phyloP scores from a whole-genome alignment of 2,329 filamentous ascomycete species.

The Phialocephala sp. region DNA sequence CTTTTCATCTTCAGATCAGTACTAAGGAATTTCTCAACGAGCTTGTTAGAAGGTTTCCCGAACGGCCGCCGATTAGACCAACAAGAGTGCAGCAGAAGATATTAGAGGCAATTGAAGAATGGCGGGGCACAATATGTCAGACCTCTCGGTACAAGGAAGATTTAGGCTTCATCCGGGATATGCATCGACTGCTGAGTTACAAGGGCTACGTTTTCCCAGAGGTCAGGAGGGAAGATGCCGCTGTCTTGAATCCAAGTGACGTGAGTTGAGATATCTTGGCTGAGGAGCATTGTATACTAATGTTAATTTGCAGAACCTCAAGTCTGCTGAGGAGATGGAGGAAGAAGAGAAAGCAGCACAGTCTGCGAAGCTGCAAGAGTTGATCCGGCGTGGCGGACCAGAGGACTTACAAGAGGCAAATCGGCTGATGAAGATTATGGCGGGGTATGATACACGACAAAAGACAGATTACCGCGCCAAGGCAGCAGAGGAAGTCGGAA shows the following conservation, averaged over 20 bases:
- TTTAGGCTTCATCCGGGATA: conserved; percentile 92
- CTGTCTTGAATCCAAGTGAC: conserved; percentile 95
- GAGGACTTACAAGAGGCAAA: conserved; percentile 97
- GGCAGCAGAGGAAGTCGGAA: conserved; percentile 91
- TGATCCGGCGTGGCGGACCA: conserved; percentile 89
- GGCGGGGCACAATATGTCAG: conserved; percentile 97
- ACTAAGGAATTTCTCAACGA: conserved; percentile 99
- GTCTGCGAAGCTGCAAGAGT: conserved; percentile 96
- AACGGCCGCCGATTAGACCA: conserved; percentile 84
- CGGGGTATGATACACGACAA: conserved; percentile 90
- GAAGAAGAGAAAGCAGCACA: conserved; percentile 94
- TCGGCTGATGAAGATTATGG: conserved; percentile 98
- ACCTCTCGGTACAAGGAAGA: conserved; percentile 98
- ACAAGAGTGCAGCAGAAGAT: conserved; percentile 91
- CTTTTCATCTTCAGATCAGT: conserved; percentile 97
- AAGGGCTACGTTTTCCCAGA: conserved; percentile 98
- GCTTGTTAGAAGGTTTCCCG: conserved; percentile 92
- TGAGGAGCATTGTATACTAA: conserved; percentile 12
- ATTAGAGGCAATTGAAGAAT: conserved; percentile 96
- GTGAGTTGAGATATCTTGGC: conserved; percentile 59
- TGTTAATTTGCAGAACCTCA: conserved; percentile 71
- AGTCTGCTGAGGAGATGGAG: conserved; percentile 98
- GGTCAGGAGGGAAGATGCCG: conserved; percentile 89
- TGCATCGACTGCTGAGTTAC: conserved; percentile 94
- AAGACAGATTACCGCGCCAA: conserved; percentile 99